Evolutionary conservation across 768 basidiomycete genomes (phyloP).

Genomic region (Tephrocybe rancida): DNA sequence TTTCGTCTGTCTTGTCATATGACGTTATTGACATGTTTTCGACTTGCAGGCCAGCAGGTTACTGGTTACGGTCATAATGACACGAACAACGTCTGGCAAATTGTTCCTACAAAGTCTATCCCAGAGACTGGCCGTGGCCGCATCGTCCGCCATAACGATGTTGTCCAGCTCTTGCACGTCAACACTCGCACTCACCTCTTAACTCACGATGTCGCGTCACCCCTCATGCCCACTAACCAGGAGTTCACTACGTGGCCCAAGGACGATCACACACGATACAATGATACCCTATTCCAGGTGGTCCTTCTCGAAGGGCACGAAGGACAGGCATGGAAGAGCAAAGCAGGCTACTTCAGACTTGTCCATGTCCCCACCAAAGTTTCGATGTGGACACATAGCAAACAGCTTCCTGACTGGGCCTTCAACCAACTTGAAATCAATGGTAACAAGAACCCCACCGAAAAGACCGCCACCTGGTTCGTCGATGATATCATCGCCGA

Average conservation of each 20-base stretch:
- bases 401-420: constrained; percentile 93
- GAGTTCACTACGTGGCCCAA: constrained; percentile 94
- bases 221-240: constrained; percentile 96
- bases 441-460: constrained; percentile 89
- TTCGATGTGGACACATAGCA: constrained; percentile 89
- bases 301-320: constrained; percentile 71
- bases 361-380: constrained; percentile 90
- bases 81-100: constrained; percentile 93
- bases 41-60: constrained; percentile 83
- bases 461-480: constrained; percentile 87
- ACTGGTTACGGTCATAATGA: constrained; percentile 96
- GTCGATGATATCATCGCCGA: constrained; percentile 80
- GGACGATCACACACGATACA: constrained; percentile 75
- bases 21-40: neutral
- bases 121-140: constrained; percentile 94
- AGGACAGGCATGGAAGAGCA: constrained; percentile 89
- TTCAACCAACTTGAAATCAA: constrained; percentile 98
- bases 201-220: constrained; percentile 97
- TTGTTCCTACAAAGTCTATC: constrained; percentile 92
- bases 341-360: constrained; percentile 90
- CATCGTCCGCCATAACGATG: constrained; percentile 86
- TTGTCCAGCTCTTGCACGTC: constrained; percentile 87
- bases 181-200: constrained; percentile 81
- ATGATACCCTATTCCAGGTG: constrained; percentile 89
- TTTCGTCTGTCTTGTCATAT: neutral